Percentiles rank a stretch among this genome's conserved stretches.
Evolutionary conservation across 2,329 filamentous ascomycete species (phyloP).

Genomic region (Penicillium sp.): DNA sequence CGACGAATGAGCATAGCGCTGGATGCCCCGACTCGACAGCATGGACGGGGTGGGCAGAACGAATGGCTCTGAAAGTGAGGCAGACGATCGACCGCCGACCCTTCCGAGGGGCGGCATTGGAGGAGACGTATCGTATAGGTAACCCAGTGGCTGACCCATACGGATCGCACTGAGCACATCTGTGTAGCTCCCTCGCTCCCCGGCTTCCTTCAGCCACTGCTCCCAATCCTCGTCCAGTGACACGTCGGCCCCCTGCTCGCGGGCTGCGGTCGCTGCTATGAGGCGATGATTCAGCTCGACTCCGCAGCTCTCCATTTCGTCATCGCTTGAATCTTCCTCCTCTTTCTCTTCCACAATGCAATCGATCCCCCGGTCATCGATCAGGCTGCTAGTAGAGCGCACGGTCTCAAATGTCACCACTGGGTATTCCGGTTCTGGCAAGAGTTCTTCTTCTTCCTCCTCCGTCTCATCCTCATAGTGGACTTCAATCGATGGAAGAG

Average conservation of each 20-base stretch:
- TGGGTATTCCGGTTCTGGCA: too few relatives aligned
- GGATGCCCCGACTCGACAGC: too few relatives aligned
- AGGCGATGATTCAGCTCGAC: slow-evolving; percentile 46
- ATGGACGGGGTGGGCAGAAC: too few relatives aligned
- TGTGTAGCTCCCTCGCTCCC: slow-evolving; percentile 42
- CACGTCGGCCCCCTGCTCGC: slow-evolving; percentile 42
- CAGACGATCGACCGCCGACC: too few relatives aligned
- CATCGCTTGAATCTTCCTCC: slow-evolving; percentile 38
- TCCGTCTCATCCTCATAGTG: slow-evolving; percentile 24
- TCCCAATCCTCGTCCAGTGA: slow-evolving; percentile 45
- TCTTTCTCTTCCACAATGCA: slow-evolving; percentile 33
- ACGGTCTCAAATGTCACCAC: too few relatives aligned
- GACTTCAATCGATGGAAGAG: slow-evolving; percentile 26
- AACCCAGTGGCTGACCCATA: slow-evolving; percentile 28
- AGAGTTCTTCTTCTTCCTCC: too few relatives aligned
- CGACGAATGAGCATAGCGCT: too few relatives aligned
- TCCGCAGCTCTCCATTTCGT: slow-evolving; percentile 45
- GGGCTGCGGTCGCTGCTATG: slow-evolving; percentile 45
- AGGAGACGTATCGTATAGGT: too few relatives aligned
- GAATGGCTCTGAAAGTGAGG: too few relatives aligned
- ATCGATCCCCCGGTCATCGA: slow-evolving; percentile 17
- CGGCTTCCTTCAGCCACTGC: slow-evolving; percentile 51
- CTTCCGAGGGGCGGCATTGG: too few relatives aligned
- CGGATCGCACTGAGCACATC: slow-evolving; percentile 36
- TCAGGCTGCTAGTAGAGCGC: too few relatives aligned